These are phyloP conservation scores for Eucalyptus rudis DNA, from an alignment of 345 rosid genomes.

Conservation along the genomic window DNA sequence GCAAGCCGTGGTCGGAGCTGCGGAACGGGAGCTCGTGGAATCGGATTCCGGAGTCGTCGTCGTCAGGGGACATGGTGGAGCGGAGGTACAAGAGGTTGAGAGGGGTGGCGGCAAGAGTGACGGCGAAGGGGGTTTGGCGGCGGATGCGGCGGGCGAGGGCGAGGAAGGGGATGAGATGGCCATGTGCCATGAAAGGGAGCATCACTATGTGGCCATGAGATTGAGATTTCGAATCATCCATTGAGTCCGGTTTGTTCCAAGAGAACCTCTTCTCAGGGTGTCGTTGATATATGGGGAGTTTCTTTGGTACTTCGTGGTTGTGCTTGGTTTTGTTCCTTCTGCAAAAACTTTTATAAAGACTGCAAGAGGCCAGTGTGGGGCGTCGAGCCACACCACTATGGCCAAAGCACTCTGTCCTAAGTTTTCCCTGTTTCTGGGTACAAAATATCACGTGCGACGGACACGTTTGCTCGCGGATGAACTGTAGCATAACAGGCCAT, in stretches of 20 bases:
- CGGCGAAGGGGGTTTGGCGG: slow-evolving; percentile 6
- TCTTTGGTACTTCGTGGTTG: not conserved
- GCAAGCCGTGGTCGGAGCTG: slow-evolving; percentile 20
- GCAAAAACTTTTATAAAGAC: not conserved
- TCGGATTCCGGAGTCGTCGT: not conserved
- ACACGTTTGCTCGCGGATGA: not conserved
- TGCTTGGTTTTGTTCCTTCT: not conserved
- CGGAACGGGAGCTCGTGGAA: slow-evolving; percentile 14
- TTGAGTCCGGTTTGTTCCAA: not conserved
- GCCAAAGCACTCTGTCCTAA: not conserved
- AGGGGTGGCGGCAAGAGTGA: slow-evolving; percentile 30
- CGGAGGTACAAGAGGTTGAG: slow-evolving; percentile 17
- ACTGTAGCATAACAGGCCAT: not conserved
- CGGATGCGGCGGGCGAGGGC: slow-evolving; percentile 2
- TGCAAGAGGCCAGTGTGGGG: not conserved
- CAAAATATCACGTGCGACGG: not conserved
- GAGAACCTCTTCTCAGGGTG: not conserved
- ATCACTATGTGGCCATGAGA: slow-evolving; percentile 3
- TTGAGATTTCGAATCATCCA: not conserved
- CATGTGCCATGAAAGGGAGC: slow-evolving; percentile 7
- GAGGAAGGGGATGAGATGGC: slow-evolving; percentile 12
- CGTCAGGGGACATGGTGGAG: not conserved
- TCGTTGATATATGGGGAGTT: not conserved
- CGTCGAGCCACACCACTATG: not conserved
- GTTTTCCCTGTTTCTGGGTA: not conserved